A percentile compares a stretch with the other conserved stretches of the same genome.
Conservation (phyloP, 176 grass and related monocot species). For the Hyparrhenia diplandra region DNA sequence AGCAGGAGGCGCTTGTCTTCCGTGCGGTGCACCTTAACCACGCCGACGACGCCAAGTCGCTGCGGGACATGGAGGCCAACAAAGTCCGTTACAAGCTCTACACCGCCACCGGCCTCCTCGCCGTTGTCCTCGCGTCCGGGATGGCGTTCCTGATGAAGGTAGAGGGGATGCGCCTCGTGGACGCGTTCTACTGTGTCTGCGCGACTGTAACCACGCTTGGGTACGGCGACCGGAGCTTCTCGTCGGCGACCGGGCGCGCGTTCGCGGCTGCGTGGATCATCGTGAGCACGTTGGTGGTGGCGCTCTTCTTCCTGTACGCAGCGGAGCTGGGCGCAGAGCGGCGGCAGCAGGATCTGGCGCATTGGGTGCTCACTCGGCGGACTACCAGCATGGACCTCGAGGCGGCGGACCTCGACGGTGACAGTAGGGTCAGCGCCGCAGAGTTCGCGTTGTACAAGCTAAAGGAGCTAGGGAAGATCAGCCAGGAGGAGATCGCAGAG, state of each 20-base stretch:
- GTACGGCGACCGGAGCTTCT: slow-evolving; percentile 67
- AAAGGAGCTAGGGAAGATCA: slow-evolving; percentile 70
- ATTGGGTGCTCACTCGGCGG: slow-evolving; percentile 50
- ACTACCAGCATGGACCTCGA: slow-evolving; percentile 50
- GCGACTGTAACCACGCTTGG: slow-evolving; percentile 66
- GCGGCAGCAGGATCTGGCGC: slow-evolving; percentile 36
- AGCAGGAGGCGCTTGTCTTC: slow-evolving; percentile 58
- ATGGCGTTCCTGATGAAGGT: slow-evolving; percentile 22
- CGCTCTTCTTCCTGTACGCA: slow-evolving; percentile 62
- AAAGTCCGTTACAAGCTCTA: slow-evolving; percentile 36
- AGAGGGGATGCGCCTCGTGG: slow-evolving; percentile 45
- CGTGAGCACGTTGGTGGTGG: slow-evolving; percentile 57
- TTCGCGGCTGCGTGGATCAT: slow-evolving; percentile 66
- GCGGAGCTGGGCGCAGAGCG: slow-evolving; percentile 52
- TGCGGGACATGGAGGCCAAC: slow-evolving; percentile 52
- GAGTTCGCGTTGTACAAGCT: slow-evolving; percentile 72
- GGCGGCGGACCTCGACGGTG: slow-evolving; percentile 59
- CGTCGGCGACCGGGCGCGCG: slow-evolving; percentile 25
- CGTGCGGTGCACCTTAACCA: neutral
- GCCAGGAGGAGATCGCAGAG: slow-evolving; percentile 45
- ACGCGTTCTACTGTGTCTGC: slow-evolving; percentile 59
- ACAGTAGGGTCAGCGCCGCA: slow-evolving; percentile 36
- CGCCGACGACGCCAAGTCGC: neutral
- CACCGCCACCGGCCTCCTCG: slow-evolving; percentile 22
- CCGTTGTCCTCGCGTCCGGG: slow-evolving; percentile 14